Base-by-base conservation (phyloP, 495 filamentous ascomycete genomes). In the Elasticomyces elasticus region DNA sequence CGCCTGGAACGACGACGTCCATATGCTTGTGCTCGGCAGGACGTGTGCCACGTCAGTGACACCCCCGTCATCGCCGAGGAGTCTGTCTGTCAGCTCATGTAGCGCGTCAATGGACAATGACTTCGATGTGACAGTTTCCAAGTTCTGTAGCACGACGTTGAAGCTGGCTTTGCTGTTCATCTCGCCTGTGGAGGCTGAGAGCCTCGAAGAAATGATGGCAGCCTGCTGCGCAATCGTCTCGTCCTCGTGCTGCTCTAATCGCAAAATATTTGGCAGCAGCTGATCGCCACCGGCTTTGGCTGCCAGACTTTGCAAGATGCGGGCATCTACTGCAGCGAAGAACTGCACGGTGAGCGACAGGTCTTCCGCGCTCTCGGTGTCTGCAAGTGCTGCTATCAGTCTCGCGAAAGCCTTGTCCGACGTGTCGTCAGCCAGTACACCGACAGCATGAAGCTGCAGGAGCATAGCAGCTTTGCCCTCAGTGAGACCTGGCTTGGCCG, bases 61-160 rank as follows among this genome's bases (percentile, higher is more conserved):
- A 15, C 41, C 38, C 13, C 28, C 4, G 4, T 58, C 26, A 7
- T 41, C 38, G 19, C 71, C 68, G 13, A 82, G 54, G 24, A 84
- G 49, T 48, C 77, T 74, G 52, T 71, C 66, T 17, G 79, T 77
- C 52, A 83, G 66, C 24, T 65, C 63, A 23, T 78, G 58, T 13
- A 87, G 69, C 31, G 76, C 78, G 48, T 76, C 75, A 19, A 66
- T 51, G 1, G 62, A 58, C 2, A 86, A 63, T 37, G 82, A 83
- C 38, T 74, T 70, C 20, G 66, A 57, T 17, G 69, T 73, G n/a
- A 77, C 74, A 30, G 73, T 65, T 19, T 64, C 64, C 28, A 86
- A 69, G 26, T 58, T 51, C 42, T 62, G 54, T 22, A 57, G 61
- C 62, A 52, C 66, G 67, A 45, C 64, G 63, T 53, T 71, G 71